Evolutionary conservation across 768 basidiomycete genomes (phyloP), one percentile per base, ranked within the genome.

Genomic region (Termitomyces sp.): DNA sequence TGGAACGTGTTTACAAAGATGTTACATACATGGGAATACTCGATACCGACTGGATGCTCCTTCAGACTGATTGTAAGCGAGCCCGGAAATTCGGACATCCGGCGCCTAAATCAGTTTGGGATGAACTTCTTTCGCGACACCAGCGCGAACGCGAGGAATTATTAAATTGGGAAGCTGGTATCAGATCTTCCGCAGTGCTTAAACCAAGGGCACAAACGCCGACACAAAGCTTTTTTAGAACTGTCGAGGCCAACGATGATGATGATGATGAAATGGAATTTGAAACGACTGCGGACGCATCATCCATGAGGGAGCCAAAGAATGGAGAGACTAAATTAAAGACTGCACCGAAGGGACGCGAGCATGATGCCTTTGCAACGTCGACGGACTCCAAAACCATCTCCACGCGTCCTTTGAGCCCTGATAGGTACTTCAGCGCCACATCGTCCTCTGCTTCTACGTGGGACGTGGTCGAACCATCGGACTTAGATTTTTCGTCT

Each of bases 101-200:
- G 18, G 71, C 77, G 0, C 74, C 77, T 0, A 64, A 67, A 41
- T 75, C 78, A 0, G 65, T 81, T 3, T 88, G 86, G 86, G 85
- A 86, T 53, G 86, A 85, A 63, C 71, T 88, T 53, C 73, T 88
- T 45, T 57, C 67, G 20, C 77, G 86, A 24, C 86, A 88, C 62
- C 71, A 80, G 57, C 70, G 72, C 44, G 86, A 88, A 69, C 72
- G 79, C 35, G 81, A 85, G 58, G 81, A 80, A 52, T 66, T 87
- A 22, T 54, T 84, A 51, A 69, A 66, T 5, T 81, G 83, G 81
- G 81, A 87, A 56, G 72, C 76, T 13, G 30, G 16, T 36, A 38
- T 49, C 58, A 43, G 47, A 32, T 36, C 48, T n/a, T 52, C 56
- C 13, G 7, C 1, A 16, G 24, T 28, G 7, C 2, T 11, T 5